A percentile compares a stretch with the other conserved stretches of the same genome.
Conservation (phyloP, 1,139 yeast species). For the Taiozyma sp. region DNA sequence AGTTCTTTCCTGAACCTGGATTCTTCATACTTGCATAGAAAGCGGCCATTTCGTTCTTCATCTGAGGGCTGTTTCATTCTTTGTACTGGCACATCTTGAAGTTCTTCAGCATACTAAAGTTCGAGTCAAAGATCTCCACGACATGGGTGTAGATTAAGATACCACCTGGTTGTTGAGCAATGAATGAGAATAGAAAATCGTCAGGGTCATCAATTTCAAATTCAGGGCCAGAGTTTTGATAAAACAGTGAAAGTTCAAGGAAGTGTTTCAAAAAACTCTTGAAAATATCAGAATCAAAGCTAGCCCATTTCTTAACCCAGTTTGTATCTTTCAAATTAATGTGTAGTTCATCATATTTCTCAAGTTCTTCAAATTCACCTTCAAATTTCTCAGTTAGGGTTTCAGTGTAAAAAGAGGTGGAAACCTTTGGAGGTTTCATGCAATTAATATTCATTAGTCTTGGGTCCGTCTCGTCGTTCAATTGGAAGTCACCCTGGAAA, state of each 20-base stretch:
- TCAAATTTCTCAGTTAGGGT: background rate
- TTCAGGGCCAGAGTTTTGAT: slow-evolving; percentile 6
- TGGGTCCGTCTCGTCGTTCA: slow-evolving; percentile 2
- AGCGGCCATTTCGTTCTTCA: slow-evolving; percentile 9
- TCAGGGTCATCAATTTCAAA: slow-evolving; percentile 7
- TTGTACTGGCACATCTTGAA: slow-evolving; percentile 13
- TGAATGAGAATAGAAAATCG: background rate
- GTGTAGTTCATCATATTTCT: slow-evolving; percentile 7
- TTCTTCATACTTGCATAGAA: slow-evolving; percentile 6
- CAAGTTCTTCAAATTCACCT: slow-evolving; percentile 6
- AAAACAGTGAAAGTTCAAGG: slow-evolving; percentile 21
- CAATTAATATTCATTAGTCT: slow-evolving; percentile 12
- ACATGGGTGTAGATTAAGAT: slow-evolving; percentile 31
- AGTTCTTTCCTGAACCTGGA: slow-evolving; percentile 11
- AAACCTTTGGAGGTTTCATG: slow-evolving; percentile 17
- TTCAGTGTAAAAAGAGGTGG: slow-evolving; percentile 3
- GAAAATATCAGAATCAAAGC: slow-evolving; percentile 47
- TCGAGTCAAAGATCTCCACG: slow-evolving; percentile 29
- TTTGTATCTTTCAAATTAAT: slow-evolving; percentile 19
- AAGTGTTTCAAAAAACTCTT: slow-evolving; percentile 75
- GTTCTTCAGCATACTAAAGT: slow-evolving; percentile 15
- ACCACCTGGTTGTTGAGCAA: slow-evolving; percentile 27
- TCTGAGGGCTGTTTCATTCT: slow-evolving; percentile 5
- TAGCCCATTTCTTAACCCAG: slow-evolving; percentile 69
- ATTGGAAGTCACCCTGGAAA: slow-evolving; percentile 18